Conservation (phyloP, 2,329 filamentous ascomycete genomes). For the Exophiala aquamarina region DNA sequence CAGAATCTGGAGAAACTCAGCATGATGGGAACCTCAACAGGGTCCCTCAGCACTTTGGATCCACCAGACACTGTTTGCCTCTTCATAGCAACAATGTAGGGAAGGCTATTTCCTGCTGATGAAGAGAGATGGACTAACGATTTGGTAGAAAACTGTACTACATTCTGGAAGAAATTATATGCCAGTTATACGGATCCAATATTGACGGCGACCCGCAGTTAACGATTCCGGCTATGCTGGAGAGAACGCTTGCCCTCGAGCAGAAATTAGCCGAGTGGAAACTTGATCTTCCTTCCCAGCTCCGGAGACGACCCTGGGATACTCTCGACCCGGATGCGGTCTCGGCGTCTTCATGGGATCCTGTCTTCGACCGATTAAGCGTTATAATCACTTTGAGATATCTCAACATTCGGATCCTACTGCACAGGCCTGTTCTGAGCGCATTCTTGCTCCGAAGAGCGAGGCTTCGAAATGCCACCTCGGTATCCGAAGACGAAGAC, state of each 20-base stretch:
- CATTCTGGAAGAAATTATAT: constrained; percentile 18
- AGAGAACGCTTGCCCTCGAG: constrained; percentile 18
- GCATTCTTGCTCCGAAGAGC: constrained; percentile 17
- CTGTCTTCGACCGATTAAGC: constrained; percentile 20
- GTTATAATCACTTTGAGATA: constrained; percentile 22
- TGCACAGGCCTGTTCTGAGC: constrained; percentile 19
- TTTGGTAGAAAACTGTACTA: constrained; percentile 17
- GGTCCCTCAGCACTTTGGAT: constrained; percentile 10
- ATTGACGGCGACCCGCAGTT: constrained; percentile 18
- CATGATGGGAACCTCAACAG: constrained; percentile 7
- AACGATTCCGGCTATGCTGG: constrained; percentile 17
- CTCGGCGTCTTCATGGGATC: constrained; percentile 16
- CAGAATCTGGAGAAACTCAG: constrained; percentile 17
- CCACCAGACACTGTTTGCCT: constrained; percentile 22
- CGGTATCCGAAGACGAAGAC: constrained; percentile 10
- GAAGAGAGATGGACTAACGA: not conserved
- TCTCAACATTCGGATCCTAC: constrained; percentile 20
- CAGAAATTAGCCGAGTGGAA: constrained; percentile 19
- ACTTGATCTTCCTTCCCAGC: constrained; percentile 13
- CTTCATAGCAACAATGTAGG: constrained; percentile 21
- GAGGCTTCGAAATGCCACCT: not conserved
- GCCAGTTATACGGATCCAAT: constrained; percentile 20
- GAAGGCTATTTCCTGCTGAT: not conserved
- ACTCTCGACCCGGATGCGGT: constrained; percentile 12
- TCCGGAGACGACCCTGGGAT: constrained; percentile 19